Conservation (phyloP, 2,329 filamentous ascomycete genomes). For the Rutstroemia sp. region DNA sequence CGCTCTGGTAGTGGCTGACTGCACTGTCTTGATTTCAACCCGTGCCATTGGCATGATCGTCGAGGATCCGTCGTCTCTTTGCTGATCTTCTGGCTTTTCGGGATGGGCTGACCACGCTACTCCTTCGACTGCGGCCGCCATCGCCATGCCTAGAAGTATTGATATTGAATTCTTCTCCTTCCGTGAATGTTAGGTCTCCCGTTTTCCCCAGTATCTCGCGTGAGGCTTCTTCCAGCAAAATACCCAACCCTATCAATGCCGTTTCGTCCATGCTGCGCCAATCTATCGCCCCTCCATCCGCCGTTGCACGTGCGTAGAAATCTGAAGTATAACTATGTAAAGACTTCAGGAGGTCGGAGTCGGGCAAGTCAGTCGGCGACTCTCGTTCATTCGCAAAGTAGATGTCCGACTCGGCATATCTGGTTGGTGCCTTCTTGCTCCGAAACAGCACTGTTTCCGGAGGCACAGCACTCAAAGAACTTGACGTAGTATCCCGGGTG, state of each 20-base stretch:
- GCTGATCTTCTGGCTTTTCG: not conserved
- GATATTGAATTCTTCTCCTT: slow-evolving; percentile 34
- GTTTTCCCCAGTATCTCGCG: slow-evolving; percentile 52
- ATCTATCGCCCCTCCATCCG: slow-evolving; percentile 27
- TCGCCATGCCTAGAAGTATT: not conserved
- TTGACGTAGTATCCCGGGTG: slow-evolving; percentile 25
- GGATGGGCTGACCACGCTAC: not conserved
- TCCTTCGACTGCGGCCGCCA: not conserved
- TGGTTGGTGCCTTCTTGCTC: slow-evolving; percentile 52
- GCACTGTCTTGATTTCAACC: not conserved
- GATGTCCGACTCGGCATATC: slow-evolving; percentile 64
- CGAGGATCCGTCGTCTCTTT: slow-evolving; percentile 6
- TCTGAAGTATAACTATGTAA: slow-evolving; percentile 61
- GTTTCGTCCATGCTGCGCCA: slow-evolving; percentile 68
- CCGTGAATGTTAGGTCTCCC: slow-evolving; percentile 66
- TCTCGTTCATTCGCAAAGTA: slow-evolving; percentile 58
- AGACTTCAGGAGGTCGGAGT: slow-evolving; percentile 61
- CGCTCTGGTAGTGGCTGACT: slow-evolving; percentile 3
- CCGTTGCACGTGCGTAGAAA: slow-evolving; percentile 45
- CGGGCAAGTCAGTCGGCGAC: slow-evolving; percentile 50
- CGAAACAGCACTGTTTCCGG: slow-evolving; percentile 69
- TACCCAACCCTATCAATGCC: slow-evolving; percentile 65
- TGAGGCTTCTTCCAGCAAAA: slow-evolving; percentile 65
- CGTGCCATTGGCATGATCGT: not conserved
- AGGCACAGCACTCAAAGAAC: slow-evolving; percentile 37